Percentiles rank a stretch among this genome's conserved stretches.
Conservation (phyloP, 352 stramenopile genomes). For the Globisporangium nagaii region DNA sequence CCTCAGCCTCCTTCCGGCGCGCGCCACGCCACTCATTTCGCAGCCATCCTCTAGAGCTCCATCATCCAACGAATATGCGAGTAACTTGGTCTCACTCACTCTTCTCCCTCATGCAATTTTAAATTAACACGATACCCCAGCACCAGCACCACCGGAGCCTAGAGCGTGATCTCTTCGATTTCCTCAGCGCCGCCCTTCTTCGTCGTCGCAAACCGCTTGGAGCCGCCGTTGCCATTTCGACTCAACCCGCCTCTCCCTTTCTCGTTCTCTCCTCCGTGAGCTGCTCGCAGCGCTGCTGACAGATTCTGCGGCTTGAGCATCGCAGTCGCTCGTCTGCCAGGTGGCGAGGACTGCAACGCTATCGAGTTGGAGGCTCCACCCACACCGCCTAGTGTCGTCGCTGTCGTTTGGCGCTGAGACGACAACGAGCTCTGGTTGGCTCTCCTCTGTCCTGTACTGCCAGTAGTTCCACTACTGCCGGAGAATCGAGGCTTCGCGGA, state of each 20-base stretch:
- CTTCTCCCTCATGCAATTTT: too few relatives aligned
- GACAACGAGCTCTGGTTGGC: not conserved
- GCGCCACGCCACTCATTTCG: not conserved
- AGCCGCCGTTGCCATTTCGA: constrained; percentile 22
- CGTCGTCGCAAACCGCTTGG: constrained; percentile 1
- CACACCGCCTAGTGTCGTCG: not conserved
- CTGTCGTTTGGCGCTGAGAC: not conserved
- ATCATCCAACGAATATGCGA: too few relatives aligned
- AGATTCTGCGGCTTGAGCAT: constrained; percentile 15
- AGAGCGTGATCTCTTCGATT: constrained; percentile 34
- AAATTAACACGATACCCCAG: too few relatives aligned
- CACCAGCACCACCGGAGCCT: not conserved
- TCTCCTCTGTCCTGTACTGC: not conserved
- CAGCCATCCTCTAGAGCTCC: constrained; percentile 9
- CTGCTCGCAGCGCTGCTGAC: constrained; percentile 28
- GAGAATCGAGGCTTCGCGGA: constrained; percentile 3
- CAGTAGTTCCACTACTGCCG: constrained; percentile 2
- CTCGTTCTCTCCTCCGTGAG: not conserved
- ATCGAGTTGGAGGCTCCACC: too few relatives aligned
- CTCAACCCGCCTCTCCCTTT: not conserved
- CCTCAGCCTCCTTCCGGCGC: not conserved
- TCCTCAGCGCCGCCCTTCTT: constrained; percentile 10
- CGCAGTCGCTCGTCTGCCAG: not conserved
- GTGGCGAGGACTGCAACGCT: too few relatives aligned
- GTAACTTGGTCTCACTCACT: too few relatives aligned